A percentile compares a stretch with the other conserved stretches of the same genome.
phyloP scores from a whole-genome alignment of 192 early-diverging fungal genomes.

The Coemansia sp. region DNA sequence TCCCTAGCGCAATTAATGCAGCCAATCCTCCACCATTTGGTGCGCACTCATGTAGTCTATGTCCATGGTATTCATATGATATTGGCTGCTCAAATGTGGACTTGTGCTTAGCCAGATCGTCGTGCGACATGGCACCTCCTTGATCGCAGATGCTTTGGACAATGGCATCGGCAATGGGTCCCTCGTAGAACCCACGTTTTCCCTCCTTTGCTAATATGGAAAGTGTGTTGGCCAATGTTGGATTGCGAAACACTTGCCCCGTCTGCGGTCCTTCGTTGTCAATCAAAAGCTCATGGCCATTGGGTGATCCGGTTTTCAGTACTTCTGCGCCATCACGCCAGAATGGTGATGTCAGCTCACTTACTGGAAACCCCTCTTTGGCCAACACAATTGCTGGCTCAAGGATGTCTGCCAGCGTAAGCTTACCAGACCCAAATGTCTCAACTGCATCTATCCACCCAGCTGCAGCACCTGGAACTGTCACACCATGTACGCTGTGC shows the following conservation, averaged over 20 bases:
- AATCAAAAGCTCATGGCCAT: slow-evolving; percentile 53
- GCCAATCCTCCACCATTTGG: slow-evolving; percentile 77
- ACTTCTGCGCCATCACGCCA: slow-evolving; percentile 31
- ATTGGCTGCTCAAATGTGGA: slow-evolving; percentile 59
- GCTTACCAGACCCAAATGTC: slow-evolving; percentile 61
- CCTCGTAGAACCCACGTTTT: slow-evolving; percentile 67
- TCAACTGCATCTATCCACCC: slow-evolving; percentile 70
- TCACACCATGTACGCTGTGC: slow-evolving; percentile 54
- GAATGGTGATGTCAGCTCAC: slow-evolving; percentile 53
- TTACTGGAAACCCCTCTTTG: slow-evolving; percentile 64
- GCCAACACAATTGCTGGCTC: slow-evolving; percentile 69
- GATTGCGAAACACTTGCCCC: slow-evolving; percentile 65
- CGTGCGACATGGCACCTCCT: slow-evolving; percentile 65
- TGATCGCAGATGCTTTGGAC: slow-evolving; percentile 52
- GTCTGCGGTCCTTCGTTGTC: slow-evolving; percentile 54
- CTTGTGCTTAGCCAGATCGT: slow-evolving; percentile 61
- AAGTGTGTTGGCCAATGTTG: slow-evolving; percentile 55
- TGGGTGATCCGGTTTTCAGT: slow-evolving; percentile 15
- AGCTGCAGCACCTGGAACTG: slow-evolving; percentile 73
- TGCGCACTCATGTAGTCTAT: slow-evolving; percentile 66
- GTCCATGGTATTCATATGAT: slow-evolving; percentile 60
- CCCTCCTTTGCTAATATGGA: slow-evolving; percentile 51
- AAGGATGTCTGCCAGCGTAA: slow-evolving; percentile 60
- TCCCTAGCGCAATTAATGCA: slow-evolving; percentile 69
- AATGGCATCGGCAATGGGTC: slow-evolving; percentile 65